phyloP scores from a whole-genome alignment of 208 protist genomes.

The Trypanosomatidae sp. region DNA sequence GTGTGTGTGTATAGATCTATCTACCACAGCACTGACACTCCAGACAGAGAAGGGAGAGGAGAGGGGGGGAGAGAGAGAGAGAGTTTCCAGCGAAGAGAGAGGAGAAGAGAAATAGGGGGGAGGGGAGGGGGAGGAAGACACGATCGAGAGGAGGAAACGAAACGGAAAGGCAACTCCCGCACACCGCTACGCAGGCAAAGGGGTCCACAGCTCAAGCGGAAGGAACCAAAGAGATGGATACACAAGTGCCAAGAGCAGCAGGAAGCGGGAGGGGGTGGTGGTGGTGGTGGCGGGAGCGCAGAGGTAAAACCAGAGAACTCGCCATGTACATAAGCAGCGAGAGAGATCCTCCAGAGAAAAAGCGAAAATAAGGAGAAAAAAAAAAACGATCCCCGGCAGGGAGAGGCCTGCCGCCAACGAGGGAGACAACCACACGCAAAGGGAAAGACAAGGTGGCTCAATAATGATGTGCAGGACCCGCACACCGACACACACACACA shows the following conservation, averaged over 20 bases:
- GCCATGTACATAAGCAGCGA: conserved; percentile 2
- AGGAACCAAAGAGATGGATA: background rate
- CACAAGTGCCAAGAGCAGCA: background rate
- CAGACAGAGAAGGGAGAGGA: background rate
- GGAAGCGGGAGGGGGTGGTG: background rate
- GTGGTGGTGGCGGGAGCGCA: no score
- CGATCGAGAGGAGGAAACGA: background rate
- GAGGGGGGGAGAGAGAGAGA: conserved; percentile 1
- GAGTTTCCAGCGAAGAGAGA: conserved; percentile 2
- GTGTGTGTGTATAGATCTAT: background rate
- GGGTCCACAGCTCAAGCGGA: background rate
- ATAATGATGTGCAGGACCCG: background rate
- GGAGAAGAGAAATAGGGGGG: conserved; percentile 11
- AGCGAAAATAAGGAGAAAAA: conserved; percentile 6
- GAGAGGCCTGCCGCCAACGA: background rate
- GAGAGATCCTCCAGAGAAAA: background rate
- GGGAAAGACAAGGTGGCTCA: no score
- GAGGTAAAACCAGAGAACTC: background rate
- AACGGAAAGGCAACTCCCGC: background rate
- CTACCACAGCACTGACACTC: background rate
- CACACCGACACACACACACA: background rate
- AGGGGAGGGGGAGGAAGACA: background rate
- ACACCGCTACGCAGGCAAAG: background rate
- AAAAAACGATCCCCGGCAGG: conserved; percentile 1
- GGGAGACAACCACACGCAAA: background rate